phyloP scores from a whole-genome alignment of 176 grass and related monocot species.

The Triticum dicoccoides region DNA sequence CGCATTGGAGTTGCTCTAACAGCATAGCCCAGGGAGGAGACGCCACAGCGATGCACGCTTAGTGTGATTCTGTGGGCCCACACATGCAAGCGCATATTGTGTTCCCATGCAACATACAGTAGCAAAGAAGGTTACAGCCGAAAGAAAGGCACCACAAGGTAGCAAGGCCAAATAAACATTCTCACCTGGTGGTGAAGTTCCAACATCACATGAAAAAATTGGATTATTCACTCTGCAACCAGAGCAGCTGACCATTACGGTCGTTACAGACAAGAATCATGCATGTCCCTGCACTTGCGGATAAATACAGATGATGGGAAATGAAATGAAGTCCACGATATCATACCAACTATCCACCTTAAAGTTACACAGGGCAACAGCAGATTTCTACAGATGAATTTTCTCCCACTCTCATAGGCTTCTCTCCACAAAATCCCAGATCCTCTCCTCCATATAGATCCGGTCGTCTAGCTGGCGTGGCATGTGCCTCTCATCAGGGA shows the following conservation, averaged over 20 bases:
- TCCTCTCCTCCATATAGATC: slow-evolving; percentile 98
- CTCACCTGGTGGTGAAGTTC: not conserved
- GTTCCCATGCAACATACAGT: not conserved
- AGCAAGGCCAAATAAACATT: not conserved
- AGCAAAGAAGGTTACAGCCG: not conserved
- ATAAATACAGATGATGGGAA: slow-evolving; percentile 40
- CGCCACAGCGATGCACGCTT: too few species aligned
- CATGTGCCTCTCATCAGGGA: slow-evolving; percentile 92
- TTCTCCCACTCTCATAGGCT: slow-evolving; percentile 53
- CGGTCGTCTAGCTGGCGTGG: slow-evolving; percentile 72
- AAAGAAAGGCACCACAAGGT: not conserved
- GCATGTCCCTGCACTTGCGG: not conserved
- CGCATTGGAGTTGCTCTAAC: too few species aligned
- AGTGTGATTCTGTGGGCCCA: too few species aligned
- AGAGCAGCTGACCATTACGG: slow-evolving; percentile 3
- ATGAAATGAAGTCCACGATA: not conserved
- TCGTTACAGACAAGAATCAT: slow-evolving; percentile 37
- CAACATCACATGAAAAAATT: not conserved
- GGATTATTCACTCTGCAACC: not conserved
- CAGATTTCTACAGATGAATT: slow-evolving; percentile 28
- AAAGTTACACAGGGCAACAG: not conserved
- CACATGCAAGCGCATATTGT: too few species aligned
- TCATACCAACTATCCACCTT: slow-evolving; percentile 11
- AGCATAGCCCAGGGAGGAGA: too few species aligned
- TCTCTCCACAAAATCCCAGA: slow-evolving; percentile 89